A percentile compares a stretch with the other conserved stretches of the same genome.
Conservation (phyloP, 2,329 filamentous ascomycete genomes). For the Trichocomaceae sp. region DNA sequence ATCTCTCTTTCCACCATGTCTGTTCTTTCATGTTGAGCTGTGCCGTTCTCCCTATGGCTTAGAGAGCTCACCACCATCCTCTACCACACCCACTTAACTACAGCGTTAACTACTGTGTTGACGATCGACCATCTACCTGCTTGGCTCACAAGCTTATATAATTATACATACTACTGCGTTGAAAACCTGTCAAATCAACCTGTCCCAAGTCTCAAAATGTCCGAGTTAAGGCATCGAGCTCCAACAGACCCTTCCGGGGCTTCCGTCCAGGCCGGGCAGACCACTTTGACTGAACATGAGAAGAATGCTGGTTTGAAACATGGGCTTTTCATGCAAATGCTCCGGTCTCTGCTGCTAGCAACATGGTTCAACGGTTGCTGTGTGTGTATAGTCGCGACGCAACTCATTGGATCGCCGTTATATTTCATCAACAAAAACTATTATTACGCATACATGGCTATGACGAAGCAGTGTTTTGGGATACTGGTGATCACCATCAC, state of each 20-base stretch:
- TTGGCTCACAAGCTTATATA: background rate
- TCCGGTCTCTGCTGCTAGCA: constrained; percentile 39
- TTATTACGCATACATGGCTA: constrained; percentile 60
- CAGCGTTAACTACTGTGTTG: background rate
- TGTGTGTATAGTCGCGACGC: constrained; percentile 46
- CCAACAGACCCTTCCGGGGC: constrained; percentile 14
- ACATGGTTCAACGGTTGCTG: constrained; percentile 42
- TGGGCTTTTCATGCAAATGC: constrained; percentile 39
- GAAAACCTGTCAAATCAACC: background rate
- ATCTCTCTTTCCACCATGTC: background rate
- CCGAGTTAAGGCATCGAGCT: constrained; percentile 30
- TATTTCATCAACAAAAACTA: constrained; percentile 56
- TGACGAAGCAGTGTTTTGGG: constrained; percentile 59
- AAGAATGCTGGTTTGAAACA: constrained; percentile 37
- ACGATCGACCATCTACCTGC: background rate
- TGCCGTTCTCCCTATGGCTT: background rate
- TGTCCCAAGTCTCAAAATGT: constrained; percentile 20
- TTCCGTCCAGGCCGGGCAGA: constrained; percentile 17
- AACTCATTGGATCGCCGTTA: constrained; percentile 54
- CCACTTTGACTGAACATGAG: constrained; percentile 17
- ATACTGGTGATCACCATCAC: constrained; percentile 57
- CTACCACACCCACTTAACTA: background rate
- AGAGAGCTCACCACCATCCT: background rate
- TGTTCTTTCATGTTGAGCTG: background rate
- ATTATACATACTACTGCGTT: background rate